Conservation (phyloP, 352 stramenopile species). For the Phytophthora pluvialis region DNA sequence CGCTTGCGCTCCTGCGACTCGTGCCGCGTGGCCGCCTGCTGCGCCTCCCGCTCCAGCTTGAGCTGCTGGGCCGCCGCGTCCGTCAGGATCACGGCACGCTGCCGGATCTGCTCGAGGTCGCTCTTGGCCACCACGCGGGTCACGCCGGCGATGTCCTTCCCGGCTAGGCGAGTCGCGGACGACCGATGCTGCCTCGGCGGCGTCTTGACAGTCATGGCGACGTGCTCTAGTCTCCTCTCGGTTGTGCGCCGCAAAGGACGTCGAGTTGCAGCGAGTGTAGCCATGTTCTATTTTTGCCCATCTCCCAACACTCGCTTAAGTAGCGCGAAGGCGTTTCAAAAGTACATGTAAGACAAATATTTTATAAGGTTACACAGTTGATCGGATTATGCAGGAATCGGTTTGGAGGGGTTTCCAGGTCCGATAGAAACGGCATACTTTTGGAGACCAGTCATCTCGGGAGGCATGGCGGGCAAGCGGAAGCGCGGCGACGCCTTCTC, state of each 20-base stretch:
- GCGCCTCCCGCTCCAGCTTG: constrained; percentile 50
- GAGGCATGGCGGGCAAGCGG: constrained; percentile 45
- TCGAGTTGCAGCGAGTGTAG: constrained; percentile 8
- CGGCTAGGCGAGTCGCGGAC: constrained; percentile 50
- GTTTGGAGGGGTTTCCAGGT: too few relatives aligned
- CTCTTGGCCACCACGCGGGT: constrained; percentile 39
- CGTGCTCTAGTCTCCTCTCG: background rate
- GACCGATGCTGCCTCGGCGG: constrained; percentile 35
- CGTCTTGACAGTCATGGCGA: constrained; percentile 33
- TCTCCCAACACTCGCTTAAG: background rate
- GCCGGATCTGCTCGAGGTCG: constrained; percentile 63
- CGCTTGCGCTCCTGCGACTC: constrained; percentile 74
- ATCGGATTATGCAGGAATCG: too few relatives aligned
- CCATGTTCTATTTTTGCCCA: constrained; percentile 29
- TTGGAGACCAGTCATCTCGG: constrained; percentile 26
- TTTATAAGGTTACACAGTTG: too few relatives aligned
- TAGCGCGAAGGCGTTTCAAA: too few relatives aligned
- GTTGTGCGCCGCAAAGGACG: constrained; percentile 5
- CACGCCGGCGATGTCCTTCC: constrained; percentile 67
- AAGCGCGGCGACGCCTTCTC: constrained; percentile 57
- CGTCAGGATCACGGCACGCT: constrained; percentile 64
- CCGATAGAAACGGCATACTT: background rate
- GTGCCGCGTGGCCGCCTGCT: constrained; percentile 51
- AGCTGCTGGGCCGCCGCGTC: constrained; percentile 47
- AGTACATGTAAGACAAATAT: too few relatives aligned